These are phyloP conservation scores for Thelephora aurantiotincta DNA, from an alignment of 768 basidiomycete species.

Conservation along the genomic window DNA sequence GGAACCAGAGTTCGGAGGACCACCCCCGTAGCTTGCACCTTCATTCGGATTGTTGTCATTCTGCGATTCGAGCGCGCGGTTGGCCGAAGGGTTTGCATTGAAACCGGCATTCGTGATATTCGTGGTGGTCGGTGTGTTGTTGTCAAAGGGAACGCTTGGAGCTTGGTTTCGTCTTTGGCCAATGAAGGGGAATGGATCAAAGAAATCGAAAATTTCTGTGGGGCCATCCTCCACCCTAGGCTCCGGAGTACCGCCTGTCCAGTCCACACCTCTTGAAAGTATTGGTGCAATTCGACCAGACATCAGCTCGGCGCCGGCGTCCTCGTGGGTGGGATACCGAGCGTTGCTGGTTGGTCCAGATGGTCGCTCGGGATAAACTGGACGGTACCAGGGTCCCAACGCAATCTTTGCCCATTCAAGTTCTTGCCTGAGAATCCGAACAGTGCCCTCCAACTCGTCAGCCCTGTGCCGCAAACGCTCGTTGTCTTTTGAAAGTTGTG, in stretches of 20 bases:
- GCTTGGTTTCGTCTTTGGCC: too few relatives aligned
- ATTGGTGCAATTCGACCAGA: too few relatives aligned
- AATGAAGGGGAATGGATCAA: conserved; percentile 9
- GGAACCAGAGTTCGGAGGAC: too few relatives aligned
- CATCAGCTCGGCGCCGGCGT: background rate
- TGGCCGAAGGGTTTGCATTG: too few relatives aligned
- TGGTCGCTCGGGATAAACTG: conserved; percentile 7
- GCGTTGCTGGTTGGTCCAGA: conserved; percentile 11
- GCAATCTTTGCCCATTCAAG: conserved; percentile 37
- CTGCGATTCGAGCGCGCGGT: too few relatives aligned
- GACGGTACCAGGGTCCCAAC: conserved; percentile 51
- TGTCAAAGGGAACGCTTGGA: too few relatives aligned
- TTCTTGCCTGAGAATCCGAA: conserved; percentile 40
- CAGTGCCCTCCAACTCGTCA: conserved; percentile 39
- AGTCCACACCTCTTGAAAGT: too few relatives aligned
- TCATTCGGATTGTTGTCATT: too few relatives aligned
- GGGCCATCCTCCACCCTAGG: conserved; percentile 6
- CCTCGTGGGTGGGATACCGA: background rate
- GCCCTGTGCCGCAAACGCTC: conserved; percentile 42
- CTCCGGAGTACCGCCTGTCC: conserved; percentile 3
- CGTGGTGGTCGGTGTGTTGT: too few relatives aligned
- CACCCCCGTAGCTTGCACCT: too few relatives aligned
- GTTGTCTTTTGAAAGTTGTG: conserved; percentile 48
- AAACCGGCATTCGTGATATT: too few relatives aligned
- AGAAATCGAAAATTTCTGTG: conserved; percentile 1